Evolutionary conservation across 352 stramenopile genomes (phyloP), one percentile per base, ranked within the genome.

Genomic region (Globisporangium lucens): DNA sequence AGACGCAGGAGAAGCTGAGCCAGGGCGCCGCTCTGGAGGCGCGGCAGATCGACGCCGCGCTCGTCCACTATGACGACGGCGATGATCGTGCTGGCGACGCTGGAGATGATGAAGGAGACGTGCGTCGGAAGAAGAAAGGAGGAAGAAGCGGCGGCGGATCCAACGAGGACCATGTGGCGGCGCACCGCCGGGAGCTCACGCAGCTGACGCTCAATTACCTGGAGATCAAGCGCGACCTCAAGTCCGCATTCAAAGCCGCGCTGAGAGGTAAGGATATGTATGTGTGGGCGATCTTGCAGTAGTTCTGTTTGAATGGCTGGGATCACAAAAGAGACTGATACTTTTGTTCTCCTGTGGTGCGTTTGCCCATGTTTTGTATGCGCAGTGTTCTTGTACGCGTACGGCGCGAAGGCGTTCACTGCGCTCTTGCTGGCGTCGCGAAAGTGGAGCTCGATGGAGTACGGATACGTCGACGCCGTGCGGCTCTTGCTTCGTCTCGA

Each of bases 361-460:
- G 30, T 33, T 33, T 33, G 30, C 30, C 5, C 30, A 33, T 33
- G 30, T 33, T 33, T 33, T 10, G 46, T 46, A 4, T 61, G 2
- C 51, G 12, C 41, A 77, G 82, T 83, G 30, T 92, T 93, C 65
- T 41, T 93, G 20, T 74, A 90, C 35, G 86, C 88, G 17, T 95
- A 93, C 66, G 86, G 86, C 47, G 85, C 87, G 4, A 95, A 95
- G 69, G 84, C 84, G 12, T 92, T 94, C 66, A 94, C 88, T 30
- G 85, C 86, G 15, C 68, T 95, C 20, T 70, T 95, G 27, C 61
- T 95, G 27, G 85, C 87, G 29, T 91, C 82, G 22, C 82, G 85
- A 27, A 94, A 93, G 65, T 93, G 85, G 83, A 91, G 83, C 63
- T 77, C 70, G 53, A 78, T 87, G 5, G 83, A 92, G 63, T 90